These are phyloP conservation scores for Posidonia oceanica DNA, from an alignment of 116 monocot species.

Conservation along the genomic window DNA sequence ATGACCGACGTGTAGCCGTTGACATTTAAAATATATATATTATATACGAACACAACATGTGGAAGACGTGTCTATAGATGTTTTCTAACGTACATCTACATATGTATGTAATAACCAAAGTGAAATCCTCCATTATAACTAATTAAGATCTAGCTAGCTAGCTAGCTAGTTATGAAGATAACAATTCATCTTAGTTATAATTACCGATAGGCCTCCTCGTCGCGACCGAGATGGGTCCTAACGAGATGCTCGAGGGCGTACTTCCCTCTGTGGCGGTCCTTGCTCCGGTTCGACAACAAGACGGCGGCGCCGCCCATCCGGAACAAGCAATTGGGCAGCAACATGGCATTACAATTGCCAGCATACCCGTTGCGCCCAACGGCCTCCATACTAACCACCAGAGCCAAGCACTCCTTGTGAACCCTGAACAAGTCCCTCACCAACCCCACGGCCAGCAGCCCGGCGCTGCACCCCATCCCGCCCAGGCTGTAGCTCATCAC, in stretches of 20 bases:
- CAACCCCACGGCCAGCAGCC: conserved; percentile 2
- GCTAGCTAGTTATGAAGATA: too few relatives aligned
- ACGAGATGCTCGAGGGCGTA: conserved; percentile 9
- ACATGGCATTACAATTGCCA: neutral
- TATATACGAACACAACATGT: neutral
- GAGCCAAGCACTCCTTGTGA: neutral
- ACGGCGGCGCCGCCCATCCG: conserved; percentile 10
- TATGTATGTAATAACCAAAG: too few relatives aligned
- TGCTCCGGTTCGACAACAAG: conserved; percentile 9
- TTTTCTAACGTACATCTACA: too few relatives aligned
- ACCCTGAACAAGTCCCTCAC: conserved; percentile 2
- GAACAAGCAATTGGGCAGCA: conserved; percentile 5
- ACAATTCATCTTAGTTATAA: too few relatives aligned
- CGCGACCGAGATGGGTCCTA: conserved; percentile 14
- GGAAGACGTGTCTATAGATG: too few relatives aligned
- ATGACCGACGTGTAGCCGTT: neutral
- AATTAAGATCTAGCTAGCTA: too few relatives aligned
- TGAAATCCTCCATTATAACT: too few relatives aligned
- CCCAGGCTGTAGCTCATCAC: conserved; percentile 13
- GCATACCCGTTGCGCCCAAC: conserved; percentile 1
- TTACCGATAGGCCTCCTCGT: conserved; percentile 4
- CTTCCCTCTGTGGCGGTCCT: conserved; percentile 6
- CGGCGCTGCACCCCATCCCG: conserved; percentile 20
- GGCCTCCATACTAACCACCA: conserved; percentile 15
- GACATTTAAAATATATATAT: neutral